phyloP scores from a whole-genome alignment of 1,139 yeast species.

The Suhomyces terraborum region DNA sequence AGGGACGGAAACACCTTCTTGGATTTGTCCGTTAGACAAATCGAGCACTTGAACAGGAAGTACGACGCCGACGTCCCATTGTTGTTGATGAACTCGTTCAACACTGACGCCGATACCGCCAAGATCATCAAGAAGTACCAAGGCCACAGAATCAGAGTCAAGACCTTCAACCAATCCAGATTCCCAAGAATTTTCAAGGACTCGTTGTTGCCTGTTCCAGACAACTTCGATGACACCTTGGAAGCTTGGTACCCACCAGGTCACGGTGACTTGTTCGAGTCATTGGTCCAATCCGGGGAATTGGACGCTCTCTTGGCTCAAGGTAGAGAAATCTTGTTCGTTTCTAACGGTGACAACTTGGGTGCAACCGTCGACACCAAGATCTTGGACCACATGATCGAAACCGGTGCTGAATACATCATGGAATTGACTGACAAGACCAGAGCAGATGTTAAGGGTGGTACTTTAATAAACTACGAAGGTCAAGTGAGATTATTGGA shows the following conservation, averaged over 20 bases:
- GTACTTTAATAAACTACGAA: conserved; percentile 94
- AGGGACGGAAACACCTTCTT: conserved; percentile 97
- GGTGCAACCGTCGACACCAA: conserved; percentile 97
- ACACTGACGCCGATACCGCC: conserved; percentile 95
- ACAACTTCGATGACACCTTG: conserved; percentile 67
- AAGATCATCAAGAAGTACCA: conserved; percentile 94
- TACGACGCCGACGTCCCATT: conserved; percentile 94
- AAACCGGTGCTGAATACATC: conserved; percentile 87
- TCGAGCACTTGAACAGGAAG: conserved; percentile 89
- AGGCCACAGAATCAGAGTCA: conserved; percentile 93
- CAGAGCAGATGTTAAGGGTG: conserved; percentile 99
- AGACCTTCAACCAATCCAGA: conserved; percentile 95
- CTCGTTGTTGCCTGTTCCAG: conserved; percentile 92
- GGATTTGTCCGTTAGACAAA: conserved; percentile 94
- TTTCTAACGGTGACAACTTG: conserved; percentile 96
- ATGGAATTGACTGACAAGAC: conserved; percentile 99
- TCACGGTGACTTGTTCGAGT: conserved; percentile 95
- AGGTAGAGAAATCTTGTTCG: conserved; percentile 93
- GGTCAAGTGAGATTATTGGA: conserved; percentile 94
- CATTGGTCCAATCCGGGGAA: conserved; percentile 87
- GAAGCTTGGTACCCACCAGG: conserved; percentile 99
- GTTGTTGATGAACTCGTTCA: conserved; percentile 96
- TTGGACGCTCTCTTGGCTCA: conserved; percentile 86
- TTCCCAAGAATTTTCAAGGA: conserved; percentile 96
- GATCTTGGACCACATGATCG: conserved; percentile 90